Conservation (phyloP, 345 rosid genomes). For the Conringia planisiliqua region DNA sequence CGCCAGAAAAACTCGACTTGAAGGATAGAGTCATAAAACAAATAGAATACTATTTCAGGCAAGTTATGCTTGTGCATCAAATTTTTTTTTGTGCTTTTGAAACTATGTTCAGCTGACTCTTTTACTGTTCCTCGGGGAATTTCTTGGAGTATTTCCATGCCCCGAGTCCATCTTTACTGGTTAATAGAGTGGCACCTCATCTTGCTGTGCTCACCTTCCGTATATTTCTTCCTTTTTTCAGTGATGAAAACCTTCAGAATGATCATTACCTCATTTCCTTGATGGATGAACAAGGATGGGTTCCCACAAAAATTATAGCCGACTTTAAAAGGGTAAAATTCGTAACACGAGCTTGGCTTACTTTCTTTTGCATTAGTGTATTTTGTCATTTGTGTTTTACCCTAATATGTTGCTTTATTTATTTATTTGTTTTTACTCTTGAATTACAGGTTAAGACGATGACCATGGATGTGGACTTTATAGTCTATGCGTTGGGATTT, state of each 20-base stretch:
- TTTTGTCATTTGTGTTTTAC: not conserved
- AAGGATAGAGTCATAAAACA: conserved; percentile 60
- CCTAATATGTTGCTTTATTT: not conserved
- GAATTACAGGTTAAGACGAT: conserved; percentile 72
- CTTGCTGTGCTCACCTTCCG: not conserved
- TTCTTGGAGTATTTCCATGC: not conserved
- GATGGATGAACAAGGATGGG: conserved; percentile 98
- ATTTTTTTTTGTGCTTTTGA: not conserved
- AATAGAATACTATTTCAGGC: conserved; percentile 97
- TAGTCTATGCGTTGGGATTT: conserved; percentile 69
- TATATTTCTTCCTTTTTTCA: conserved; percentile 37
- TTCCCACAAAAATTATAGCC: conserved; percentile 60
- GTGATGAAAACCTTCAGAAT: conserved; percentile 78
- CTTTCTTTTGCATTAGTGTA: conserved; percentile 3
- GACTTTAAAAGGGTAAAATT: conserved; percentile 79
- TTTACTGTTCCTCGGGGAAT: not conserved
- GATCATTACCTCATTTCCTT: conserved; percentile 66
- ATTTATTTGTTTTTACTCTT: not conserved
- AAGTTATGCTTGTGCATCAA: conserved; percentile 16
- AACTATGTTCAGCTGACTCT: not conserved
- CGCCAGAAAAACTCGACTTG: conserved; percentile 51
- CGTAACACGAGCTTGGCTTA: conserved; percentile 1
- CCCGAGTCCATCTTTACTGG: not conserved
- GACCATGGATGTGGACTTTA: conserved; percentile 69
- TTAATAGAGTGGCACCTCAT: not conserved